A percentile compares a stretch with the other conserved stretches of the same genome.
Conservation (phyloP, 495 filamentous ascomycete genomes). For the Tuber calosporum region DNA sequence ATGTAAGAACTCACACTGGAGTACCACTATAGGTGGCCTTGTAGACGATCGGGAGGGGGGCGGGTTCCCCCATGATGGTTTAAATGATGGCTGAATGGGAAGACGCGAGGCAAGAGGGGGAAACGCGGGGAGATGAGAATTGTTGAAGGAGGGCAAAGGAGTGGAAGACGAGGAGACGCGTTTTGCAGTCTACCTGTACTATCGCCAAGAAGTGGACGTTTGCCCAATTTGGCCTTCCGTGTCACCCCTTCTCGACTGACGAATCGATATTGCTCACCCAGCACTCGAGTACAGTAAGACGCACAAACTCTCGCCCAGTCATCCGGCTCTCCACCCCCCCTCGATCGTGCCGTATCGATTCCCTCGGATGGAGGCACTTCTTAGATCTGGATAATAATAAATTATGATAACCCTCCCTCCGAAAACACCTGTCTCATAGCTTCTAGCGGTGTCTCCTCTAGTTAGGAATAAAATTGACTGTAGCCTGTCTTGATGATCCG, state of each 20-base stretch:
- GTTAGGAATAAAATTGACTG: no score
- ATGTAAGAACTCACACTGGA: conserved; percentile 36
- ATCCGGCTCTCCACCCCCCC: background rate
- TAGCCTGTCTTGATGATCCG: background rate
- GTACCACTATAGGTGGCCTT: conserved; percentile 43
- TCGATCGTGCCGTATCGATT: background rate
- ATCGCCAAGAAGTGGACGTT: background rate
- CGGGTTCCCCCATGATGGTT: conserved; percentile 27
- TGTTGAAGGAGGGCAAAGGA: conserved; percentile 16
- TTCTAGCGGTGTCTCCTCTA: no score
- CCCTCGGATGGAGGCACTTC: background rate
- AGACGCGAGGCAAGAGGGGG: conserved; percentile 25
- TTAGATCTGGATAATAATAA: background rate
- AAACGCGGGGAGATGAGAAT: conserved; percentile 26
- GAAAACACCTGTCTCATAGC: background rate
- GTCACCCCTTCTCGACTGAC: background rate
- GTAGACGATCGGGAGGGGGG: conserved; percentile 37
- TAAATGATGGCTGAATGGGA: conserved; percentile 10
- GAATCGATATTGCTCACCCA: conserved; percentile 1
- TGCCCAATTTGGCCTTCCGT: background rate
- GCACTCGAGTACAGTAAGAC: no score
- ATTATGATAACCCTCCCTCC: background rate
- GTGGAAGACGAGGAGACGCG: conserved; percentile 36
- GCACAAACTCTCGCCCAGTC: conserved; percentile 1
- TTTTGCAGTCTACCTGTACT: conserved; percentile 28